A percentile compares a stretch with the other conserved stretches of the same genome.
Evolutionary conservation across 495 filamentous ascomycete genomes (phyloP).

Genomic region (Aspergillus hancockii): DNA sequence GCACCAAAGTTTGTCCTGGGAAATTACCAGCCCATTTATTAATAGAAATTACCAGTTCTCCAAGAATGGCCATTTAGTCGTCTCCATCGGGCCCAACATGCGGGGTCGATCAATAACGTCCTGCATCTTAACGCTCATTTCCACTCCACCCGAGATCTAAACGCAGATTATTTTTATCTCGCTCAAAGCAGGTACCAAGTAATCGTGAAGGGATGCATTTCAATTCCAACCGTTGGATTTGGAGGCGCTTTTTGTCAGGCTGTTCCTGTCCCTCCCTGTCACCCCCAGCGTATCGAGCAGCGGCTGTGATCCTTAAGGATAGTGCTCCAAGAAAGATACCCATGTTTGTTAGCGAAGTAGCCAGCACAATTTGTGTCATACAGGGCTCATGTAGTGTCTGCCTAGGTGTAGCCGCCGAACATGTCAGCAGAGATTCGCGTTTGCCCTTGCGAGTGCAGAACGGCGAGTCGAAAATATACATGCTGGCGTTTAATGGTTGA

Average conservation of each 20-base stretch:
- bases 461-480: background rate
- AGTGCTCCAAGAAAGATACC: background rate
- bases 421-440: background rate
- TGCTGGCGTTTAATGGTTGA: background rate
- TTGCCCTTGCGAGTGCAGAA: background rate
- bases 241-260: background rate
- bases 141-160: background rate
- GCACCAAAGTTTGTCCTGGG: background rate
- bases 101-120: conserved; percentile 4
- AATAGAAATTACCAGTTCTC: background rate
- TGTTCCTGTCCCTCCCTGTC: background rate
- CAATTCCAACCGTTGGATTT: background rate
- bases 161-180: conserved; percentile 6
- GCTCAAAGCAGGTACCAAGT: background rate
- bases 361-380: background rate
- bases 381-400: background rate
- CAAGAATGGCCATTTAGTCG: background rate
- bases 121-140: background rate
- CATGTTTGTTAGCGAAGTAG: background rate
- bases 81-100: background rate
- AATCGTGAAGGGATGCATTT: background rate
- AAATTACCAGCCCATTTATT: conserved; percentile 9
- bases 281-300: background rate
- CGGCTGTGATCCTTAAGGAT: too few relatives aligned
- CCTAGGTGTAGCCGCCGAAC: background rate